Evolutionary conservation across 495 filamentous ascomycete genomes (phyloP).

Genomic region (Aspergillus biplanus): DNA sequence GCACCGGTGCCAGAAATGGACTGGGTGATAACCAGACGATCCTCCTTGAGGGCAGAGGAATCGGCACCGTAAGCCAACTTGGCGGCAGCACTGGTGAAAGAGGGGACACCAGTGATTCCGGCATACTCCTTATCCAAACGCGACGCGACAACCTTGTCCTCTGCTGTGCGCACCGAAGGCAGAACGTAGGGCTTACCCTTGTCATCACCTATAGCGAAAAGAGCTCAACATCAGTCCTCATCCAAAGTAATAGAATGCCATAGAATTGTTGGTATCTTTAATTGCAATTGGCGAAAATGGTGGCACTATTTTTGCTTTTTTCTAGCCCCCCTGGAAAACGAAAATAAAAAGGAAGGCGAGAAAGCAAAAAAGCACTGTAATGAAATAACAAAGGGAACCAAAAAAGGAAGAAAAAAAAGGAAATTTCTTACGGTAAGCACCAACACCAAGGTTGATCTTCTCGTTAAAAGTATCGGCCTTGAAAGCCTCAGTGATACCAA

Average conservation of each 20-base stretch:
- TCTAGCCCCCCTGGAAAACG: not conserved
- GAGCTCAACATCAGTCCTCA: not conserved
- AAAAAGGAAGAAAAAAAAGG: not conserved
- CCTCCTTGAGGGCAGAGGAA: conserved; percentile 72
- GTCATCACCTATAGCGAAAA: conserved; percentile 68
- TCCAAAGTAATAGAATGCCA: not conserved
- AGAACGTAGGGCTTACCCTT: conserved; percentile 96
- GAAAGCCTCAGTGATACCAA: conserved; percentile 99
- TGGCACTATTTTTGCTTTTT: not conserved
- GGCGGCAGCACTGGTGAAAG: conserved; percentile 91
- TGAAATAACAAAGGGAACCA: not conserved
- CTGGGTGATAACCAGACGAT: conserved; percentile 90
- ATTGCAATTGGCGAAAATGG: not conserved
- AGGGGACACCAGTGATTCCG: conserved; percentile 91
- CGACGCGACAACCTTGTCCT: conserved; percentile 79
- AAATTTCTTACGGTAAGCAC: conserved; percentile 52
- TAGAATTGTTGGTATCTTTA: not conserved
- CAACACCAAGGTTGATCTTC: conserved; percentile 95
- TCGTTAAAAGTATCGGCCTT: conserved; percentile 88
- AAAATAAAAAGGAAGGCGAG: not conserved
- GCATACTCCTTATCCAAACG: conserved; percentile 96
- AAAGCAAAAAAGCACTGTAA: not conserved
- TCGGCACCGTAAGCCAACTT: conserved; percentile 85
- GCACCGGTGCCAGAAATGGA: conserved; percentile 98
- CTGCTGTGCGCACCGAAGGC: conserved; percentile 86